A percentile compares a stretch with the other conserved stretches of the same genome.
phyloP scores from a whole-genome alignment of 495 filamentous ascomycete genomes.

The Aspergillus sclerotioniger region DNA sequence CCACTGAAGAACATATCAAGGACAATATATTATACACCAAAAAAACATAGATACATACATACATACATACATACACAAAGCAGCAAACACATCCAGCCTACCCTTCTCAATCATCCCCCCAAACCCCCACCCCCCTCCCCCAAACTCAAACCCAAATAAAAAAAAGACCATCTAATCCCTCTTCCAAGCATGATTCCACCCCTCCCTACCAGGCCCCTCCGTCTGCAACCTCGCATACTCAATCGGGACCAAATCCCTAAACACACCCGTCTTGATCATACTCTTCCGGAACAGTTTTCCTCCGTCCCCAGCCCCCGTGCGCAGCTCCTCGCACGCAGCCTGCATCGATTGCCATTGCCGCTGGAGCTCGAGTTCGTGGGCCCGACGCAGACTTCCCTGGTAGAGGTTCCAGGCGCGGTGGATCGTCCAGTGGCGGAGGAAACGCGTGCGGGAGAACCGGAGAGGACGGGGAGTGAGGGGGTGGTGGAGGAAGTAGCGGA shows the following conservation, averaged over 20 bases:
- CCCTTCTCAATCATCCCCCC: not conserved
- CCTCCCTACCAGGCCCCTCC: conserved; percentile 66
- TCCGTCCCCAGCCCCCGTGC: conserved; percentile 65
- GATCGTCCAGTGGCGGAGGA: conserved; percentile 97
- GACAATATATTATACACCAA: not conserved
- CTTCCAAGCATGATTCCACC: conserved; percentile 73
- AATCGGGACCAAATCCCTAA: conserved; percentile 66
- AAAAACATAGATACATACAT: not conserved
- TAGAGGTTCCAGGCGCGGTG: conserved; percentile 88
- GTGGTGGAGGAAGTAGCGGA: conserved; percentile 66
- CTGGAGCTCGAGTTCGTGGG: conserved; percentile 62
- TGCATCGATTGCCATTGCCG: conserved; percentile 78
- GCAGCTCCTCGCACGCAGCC: conserved; percentile 76
- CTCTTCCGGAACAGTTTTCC: conserved; percentile 80
- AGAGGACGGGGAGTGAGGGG: conserved; percentile 72
- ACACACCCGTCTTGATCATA: conserved; percentile 81
- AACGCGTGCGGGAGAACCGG: conserved; percentile 79
- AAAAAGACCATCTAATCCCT: conserved; percentile 18
- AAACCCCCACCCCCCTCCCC: not conserved
- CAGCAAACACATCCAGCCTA: conserved; percentile 12
- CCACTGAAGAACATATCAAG: not conserved
- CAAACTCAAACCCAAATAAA: not conserved
- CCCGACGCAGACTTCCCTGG: conserved; percentile 59
- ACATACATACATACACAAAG: conserved; percentile 4
- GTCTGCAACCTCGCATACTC: conserved; percentile 85